A percentile compares a stretch with the other conserved stretches of the same genome.
phyloP scores from a whole-genome alignment of 495 filamentous ascomycete genomes.

The Annulohypoxylon maeteangense region DNA sequence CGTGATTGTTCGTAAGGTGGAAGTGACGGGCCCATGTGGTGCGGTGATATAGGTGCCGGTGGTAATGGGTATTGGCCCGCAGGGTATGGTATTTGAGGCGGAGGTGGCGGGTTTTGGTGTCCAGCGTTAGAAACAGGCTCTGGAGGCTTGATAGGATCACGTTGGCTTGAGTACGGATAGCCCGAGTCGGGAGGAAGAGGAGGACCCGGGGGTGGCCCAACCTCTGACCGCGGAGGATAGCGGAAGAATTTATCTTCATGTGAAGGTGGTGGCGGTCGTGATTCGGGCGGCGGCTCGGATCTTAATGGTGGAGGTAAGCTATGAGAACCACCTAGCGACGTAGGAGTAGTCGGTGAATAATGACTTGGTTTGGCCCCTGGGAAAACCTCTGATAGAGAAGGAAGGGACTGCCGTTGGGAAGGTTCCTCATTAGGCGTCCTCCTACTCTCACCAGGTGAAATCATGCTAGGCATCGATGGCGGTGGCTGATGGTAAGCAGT shows the following conservation, averaged over 20 bases:
- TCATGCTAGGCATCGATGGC: slow-evolving; percentile 55
- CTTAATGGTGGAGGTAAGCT: slow-evolving; percentile 47
- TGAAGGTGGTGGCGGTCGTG: slow-evolving; percentile 39
- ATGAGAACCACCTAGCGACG: slow-evolving; percentile 37
- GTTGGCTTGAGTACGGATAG: slow-evolving; percentile 42
- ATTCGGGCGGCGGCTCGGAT: slow-evolving; percentile 42
- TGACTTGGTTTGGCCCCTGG: slow-evolving; percentile 50
- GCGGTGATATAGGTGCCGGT: slow-evolving; percentile 55
- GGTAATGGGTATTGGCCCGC: slow-evolving; percentile 56
- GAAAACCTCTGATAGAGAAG: slow-evolving; percentile 62
- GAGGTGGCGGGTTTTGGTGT: slow-evolving; percentile 43
- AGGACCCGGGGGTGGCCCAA: slow-evolving; percentile 40
- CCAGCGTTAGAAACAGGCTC: slow-evolving; percentile 28
- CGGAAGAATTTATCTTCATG: slow-evolving; percentile 48
- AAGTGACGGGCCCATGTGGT: slow-evolving; percentile 47
- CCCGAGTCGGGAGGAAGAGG: slow-evolving; percentile 33
- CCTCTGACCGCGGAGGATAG: slow-evolving; percentile 42
- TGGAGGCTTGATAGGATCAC: slow-evolving; percentile 38
- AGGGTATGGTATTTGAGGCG: slow-evolving; percentile 51
- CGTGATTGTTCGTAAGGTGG: slow-evolving; percentile 56
- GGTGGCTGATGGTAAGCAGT: slow-evolving; percentile 53
- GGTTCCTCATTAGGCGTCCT: slow-evolving; percentile 56
- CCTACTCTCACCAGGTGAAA: slow-evolving; percentile 57
- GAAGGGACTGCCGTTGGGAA: slow-evolving; percentile 58
- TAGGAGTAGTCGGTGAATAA: slow-evolving; percentile 51